These are phyloP conservation scores for Myotisia sp. DNA, from an alignment of 2,329 filamentous ascomycete genomes.

Conservation along the genomic window DNA sequence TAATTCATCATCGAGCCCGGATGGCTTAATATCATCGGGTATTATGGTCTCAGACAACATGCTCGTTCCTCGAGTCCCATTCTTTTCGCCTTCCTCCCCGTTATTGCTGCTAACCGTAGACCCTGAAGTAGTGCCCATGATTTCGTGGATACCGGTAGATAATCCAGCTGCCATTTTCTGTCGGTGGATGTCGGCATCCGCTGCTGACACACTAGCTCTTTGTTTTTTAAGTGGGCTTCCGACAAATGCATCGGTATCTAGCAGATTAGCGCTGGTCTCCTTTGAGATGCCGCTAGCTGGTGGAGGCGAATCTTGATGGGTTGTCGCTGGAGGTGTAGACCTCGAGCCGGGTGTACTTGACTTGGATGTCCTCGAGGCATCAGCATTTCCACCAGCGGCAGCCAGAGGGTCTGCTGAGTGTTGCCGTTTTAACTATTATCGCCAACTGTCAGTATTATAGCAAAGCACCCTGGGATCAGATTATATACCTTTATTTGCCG, in stretches of 20 bases:
- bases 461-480: neutral
- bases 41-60: conserved; percentile 5
- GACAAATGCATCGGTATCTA: conserved; percentile 24
- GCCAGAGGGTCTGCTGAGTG: conserved; percentile 45
- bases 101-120: too few species aligned
- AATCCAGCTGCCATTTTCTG: conserved; percentile 28
- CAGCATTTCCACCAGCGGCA: conserved; percentile 22
- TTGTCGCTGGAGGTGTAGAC: conserved; percentile 20
- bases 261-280: conserved; percentile 12
- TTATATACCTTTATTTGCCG: conserved; percentile 49
- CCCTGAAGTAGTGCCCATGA: conserved; percentile 15
- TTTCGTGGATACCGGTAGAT: conserved; percentile 26
- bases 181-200: conserved; percentile 28
- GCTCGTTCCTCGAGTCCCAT: neutral
- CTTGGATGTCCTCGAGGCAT: conserved; percentile 29
- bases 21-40: conserved; percentile 5
- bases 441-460: conserved; percentile 5
- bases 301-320: conserved; percentile 24
- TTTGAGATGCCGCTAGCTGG: conserved; percentile 15
- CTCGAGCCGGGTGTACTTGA: conserved; percentile 26
- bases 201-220: conserved; percentile 31
- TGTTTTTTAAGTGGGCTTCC: conserved; percentile 37
- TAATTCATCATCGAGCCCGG: conserved; percentile 7
- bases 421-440: conserved; percentile 52
- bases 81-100: neutral